phyloP scores from a whole-genome alignment of 2,329 filamentous ascomycete species.

The Colletotrichum tropicale region DNA sequence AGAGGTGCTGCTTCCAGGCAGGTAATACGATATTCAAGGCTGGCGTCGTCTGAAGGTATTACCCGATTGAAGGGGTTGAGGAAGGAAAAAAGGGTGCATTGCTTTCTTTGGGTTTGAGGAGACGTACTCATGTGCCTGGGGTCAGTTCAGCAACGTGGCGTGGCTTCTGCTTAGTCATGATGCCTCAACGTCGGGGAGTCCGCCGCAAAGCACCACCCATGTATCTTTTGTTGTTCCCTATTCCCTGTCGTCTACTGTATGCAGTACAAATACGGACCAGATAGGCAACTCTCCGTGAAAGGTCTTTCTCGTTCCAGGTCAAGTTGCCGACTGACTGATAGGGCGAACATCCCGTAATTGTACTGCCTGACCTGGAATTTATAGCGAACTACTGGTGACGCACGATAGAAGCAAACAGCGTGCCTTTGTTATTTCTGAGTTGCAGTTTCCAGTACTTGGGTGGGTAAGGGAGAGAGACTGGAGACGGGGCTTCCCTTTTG shows the following conservation, averaged over 20 bases:
- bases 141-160: slow-evolving; percentile 17
- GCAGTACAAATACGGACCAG: background rate
- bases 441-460: background rate
- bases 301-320: background rate
- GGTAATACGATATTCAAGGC: slow-evolving; percentile 21
- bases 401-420: background rate
- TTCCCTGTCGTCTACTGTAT: background rate
- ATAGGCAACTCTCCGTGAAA: background rate
- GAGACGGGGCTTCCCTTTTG: background rate
- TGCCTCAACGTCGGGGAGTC: background rate
- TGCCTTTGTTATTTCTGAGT: background rate
- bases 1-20: slow-evolving; percentile 19
- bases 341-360: background rate
- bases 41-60: slow-evolving; percentile 20
- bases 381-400: background rate
- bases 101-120: slow-evolving; percentile 4
- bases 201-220: background rate
- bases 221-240: background rate
- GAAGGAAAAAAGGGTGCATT: background rate
- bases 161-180: slow-evolving; percentile 12
- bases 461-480: background rate
- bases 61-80: slow-evolving; percentile 5
- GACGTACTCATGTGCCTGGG: background rate
- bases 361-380: background rate
- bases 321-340: background rate